phyloP scores from a whole-genome alignment of 2,329 filamentous ascomycete genomes.

The Helicocarpus griseus region DNA sequence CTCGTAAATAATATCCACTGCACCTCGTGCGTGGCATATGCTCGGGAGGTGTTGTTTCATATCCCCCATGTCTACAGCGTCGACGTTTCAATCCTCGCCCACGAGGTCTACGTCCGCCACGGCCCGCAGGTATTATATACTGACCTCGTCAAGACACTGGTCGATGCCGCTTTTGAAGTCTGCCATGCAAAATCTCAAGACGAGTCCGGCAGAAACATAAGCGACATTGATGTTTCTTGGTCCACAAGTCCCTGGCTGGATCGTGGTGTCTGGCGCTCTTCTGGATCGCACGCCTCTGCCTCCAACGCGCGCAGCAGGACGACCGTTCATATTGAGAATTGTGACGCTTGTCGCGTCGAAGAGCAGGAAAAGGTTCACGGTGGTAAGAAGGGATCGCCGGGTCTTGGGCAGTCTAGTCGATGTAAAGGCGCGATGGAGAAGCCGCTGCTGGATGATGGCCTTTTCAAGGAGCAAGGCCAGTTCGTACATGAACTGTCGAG shows the following conservation, averaged over 20 bases:
- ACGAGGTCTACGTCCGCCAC: slow-evolving; percentile 36
- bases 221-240: slow-evolving; percentile 27
- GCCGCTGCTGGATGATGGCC: no score
- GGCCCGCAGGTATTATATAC: slow-evolving; percentile 20
- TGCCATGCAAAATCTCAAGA: slow-evolving; percentile 34
- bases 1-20: slow-evolving; percentile 42
- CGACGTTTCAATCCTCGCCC: slow-evolving; percentile 35
- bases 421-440: neutral
- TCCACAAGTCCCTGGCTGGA: slow-evolving; percentile 19
- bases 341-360: slow-evolving; percentile 39
- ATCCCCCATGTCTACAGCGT: slow-evolving; percentile 26
- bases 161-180: slow-evolving; percentile 39
- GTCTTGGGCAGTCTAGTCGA: neutral
- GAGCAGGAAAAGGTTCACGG: slow-evolving; percentile 13
- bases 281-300: slow-evolving; percentile 13
- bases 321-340: slow-evolving; percentile 40
- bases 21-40: slow-evolving; percentile 38
- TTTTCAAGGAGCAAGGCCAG: neutral
- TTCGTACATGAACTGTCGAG: neutral
- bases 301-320: slow-evolving; percentile 15
- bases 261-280: slow-evolving; percentile 17
- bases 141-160: slow-evolving; percentile 28
- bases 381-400: neutral
- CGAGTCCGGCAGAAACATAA: slow-evolving; percentile 19
- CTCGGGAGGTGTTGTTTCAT: slow-evolving; percentile 33